A percentile compares a stretch with the other conserved stretches of the same genome.
Evolutionary conservation across 139 green algal genomes (phyloP).

Genomic region (Asterochloris erici): DNA sequence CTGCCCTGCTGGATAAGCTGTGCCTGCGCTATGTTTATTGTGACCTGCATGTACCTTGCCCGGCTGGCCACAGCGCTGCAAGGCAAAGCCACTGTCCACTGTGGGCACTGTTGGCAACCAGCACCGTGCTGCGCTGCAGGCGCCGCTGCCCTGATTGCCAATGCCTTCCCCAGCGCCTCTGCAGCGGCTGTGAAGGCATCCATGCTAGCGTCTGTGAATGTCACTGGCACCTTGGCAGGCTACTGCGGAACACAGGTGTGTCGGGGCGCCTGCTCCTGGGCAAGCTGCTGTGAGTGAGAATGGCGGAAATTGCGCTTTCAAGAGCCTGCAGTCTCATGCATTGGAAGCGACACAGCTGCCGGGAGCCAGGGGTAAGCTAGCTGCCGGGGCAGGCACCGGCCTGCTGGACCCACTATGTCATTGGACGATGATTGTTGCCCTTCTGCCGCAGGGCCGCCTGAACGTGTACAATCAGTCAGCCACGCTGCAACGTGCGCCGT

Average conservation of each 20-base stretch:
- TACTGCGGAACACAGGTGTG: conserved; percentile 9
- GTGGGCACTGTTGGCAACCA: no score
- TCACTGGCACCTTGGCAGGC: background rate
- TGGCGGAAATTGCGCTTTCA: no score
- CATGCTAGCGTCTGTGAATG: conserved; percentile 7
- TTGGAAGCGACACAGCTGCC: no score
- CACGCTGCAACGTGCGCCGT: background rate
- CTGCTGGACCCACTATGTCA: no score
- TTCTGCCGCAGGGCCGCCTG: conserved; percentile 1
- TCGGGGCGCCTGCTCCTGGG: background rate
- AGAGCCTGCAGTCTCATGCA: no score
- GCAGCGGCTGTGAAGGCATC: conserved; percentile 1
- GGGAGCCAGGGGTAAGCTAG: no score
- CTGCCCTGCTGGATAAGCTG: background rate
- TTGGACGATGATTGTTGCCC: no score
- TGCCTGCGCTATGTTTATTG: background rate
- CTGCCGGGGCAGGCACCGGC: no score
- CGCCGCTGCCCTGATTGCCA: conserved; percentile 3
- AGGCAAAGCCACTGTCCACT: no score
- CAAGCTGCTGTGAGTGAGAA: no score
- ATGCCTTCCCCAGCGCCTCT: background rate
- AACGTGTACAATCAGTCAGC: conserved; percentile 9
- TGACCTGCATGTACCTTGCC: no score
- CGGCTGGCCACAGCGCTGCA: no score
- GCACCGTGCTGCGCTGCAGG: background rate